Evolutionary conservation across 768 basidiomycete species (phyloP).

Genomic region (Russula abietina): DNA sequence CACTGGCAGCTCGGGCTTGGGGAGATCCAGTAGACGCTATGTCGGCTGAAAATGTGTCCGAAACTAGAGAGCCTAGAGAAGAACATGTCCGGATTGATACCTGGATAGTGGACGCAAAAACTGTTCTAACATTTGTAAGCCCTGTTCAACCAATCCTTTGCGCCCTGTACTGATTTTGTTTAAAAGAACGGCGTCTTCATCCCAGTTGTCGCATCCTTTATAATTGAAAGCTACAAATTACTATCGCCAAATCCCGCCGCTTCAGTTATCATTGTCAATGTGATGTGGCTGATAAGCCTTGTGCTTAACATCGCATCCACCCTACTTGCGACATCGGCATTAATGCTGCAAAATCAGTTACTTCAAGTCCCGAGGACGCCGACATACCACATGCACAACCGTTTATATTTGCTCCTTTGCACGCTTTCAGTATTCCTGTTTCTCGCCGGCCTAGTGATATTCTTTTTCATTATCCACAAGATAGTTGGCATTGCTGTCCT

Average conservation of each 20-base stretch:
- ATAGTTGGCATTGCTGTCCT: conserved; percentile 4
- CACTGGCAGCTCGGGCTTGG: too few relatives aligned
- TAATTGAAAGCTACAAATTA: conserved; percentile 23
- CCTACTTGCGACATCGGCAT: conserved; percentile 12
- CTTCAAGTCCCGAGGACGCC: background rate
- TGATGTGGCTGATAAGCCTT: conserved; percentile 20
- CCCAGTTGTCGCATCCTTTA: conserved; percentile 23
- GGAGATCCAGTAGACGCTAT: background rate
- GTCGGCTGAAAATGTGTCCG: too few relatives aligned
- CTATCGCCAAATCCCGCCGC: conserved; percentile 8
- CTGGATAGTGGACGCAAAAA: conserved; percentile 18
- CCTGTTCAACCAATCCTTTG: too few relatives aligned
- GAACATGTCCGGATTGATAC: background rate
- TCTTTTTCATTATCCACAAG: conserved; percentile 33
- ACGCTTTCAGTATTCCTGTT: conserved; percentile 45
- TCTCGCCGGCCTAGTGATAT: conserved; percentile 42
- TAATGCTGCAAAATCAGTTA: conserved; percentile 17
- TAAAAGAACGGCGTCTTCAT: conserved; percentile 26
- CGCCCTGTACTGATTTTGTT: background rate
- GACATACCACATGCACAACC: conserved; percentile 37
- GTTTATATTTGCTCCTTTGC: conserved; percentile 30
- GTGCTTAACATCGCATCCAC: conserved; percentile 15
- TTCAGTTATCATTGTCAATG: conserved; percentile 7
- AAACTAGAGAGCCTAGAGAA: background rate
- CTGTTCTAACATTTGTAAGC: conserved; percentile 22